phyloP scores from a whole-genome alignment of 1,284 basidiomycete genomes.

The Blastosporella zonata region DNA sequence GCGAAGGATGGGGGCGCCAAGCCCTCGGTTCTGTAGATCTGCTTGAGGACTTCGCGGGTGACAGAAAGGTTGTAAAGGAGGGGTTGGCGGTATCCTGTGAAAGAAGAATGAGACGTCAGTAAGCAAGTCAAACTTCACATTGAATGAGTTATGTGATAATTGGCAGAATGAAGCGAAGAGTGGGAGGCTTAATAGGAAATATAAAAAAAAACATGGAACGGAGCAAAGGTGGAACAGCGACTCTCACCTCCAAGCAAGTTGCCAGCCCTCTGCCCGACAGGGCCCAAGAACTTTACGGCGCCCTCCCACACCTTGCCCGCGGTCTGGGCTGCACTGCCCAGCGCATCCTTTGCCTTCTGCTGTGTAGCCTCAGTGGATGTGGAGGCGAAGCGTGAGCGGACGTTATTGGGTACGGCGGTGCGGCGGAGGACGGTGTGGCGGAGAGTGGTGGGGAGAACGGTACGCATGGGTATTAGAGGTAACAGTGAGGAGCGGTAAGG shows the following conservation, averaged over 20 bases:
- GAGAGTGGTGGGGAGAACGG: conserved; percentile 14
- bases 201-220: neutral
- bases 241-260: conserved; percentile 59
- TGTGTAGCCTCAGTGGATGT: conserved; percentile 39
- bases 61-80: conserved; percentile 84
- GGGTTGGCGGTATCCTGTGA: conserved; percentile 78
- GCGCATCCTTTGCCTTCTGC: conserved; percentile 68
- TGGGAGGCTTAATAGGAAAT: neutral
- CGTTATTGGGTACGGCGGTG: neutral
- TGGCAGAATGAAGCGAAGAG: neutral
- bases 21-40: conserved; percentile 88
- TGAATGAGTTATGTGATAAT: neutral
- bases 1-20: conserved; percentile 78
- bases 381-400: conserved; percentile 17
- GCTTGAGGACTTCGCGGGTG: conserved; percentile 81
- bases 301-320: conserved; percentile 51
- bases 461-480: conserved; percentile 14
- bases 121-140: neutral
- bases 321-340: conserved; percentile 55
- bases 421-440: conserved; percentile 16
- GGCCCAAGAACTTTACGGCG: conserved; percentile 55
- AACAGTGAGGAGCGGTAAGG: conserved; percentile 1
- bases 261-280: conserved; percentile 57
- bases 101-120: neutral
- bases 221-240: conserved; percentile 23